phyloP scores from a whole-genome alignment of 441 rosid species.

The Erysimum cheiri region DNA sequence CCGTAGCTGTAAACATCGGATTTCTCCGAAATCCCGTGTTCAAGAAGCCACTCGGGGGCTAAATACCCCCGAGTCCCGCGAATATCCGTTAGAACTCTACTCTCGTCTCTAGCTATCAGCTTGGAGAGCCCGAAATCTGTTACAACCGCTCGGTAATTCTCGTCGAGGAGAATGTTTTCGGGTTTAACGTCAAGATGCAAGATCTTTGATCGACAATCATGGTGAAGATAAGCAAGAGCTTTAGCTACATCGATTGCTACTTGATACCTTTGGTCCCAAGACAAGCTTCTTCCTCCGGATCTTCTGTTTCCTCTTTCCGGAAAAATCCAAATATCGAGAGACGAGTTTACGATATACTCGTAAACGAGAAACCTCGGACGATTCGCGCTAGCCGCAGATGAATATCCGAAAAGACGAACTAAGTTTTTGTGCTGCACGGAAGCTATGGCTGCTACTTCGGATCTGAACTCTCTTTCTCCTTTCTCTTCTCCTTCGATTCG shows the following conservation, averaged over 20 bases:
- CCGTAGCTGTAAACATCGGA: conserved; percentile 84
- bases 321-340: conserved; percentile 83
- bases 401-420: conserved; percentile 69
- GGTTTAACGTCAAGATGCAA: conserved; percentile 91
- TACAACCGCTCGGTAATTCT: conserved; percentile 66
- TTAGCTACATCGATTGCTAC: conserved; percentile 82
- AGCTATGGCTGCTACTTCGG: conserved; percentile 86
- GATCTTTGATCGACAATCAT: conserved; percentile 81
- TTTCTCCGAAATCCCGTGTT: conserved; percentile 71
- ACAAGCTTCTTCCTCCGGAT: conserved; percentile 61
- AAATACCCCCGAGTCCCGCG: conserved; percentile 83
- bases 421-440: conserved; percentile 82
- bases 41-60: conserved; percentile 90
- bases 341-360: conserved; percentile 71
- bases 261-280: conserved; percentile 70
- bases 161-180: conserved; percentile 74
- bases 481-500: conserved; percentile 70
- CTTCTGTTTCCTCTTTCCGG: conserved; percentile 36
- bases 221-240: conserved; percentile 78
- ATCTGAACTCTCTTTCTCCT: conserved; percentile 73
- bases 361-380: conserved; percentile 69
- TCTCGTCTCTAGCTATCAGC: conserved; percentile 71
- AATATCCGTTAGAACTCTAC: conserved; percentile 67
- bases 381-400: conserved; percentile 38
- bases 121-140: conserved; percentile 83